Evolutionary conservation across 495 filamentous ascomycete genomes (phyloP), one percentile per base, ranked within the genome.

Genomic region (Annulohypoxylon bovei): DNA sequence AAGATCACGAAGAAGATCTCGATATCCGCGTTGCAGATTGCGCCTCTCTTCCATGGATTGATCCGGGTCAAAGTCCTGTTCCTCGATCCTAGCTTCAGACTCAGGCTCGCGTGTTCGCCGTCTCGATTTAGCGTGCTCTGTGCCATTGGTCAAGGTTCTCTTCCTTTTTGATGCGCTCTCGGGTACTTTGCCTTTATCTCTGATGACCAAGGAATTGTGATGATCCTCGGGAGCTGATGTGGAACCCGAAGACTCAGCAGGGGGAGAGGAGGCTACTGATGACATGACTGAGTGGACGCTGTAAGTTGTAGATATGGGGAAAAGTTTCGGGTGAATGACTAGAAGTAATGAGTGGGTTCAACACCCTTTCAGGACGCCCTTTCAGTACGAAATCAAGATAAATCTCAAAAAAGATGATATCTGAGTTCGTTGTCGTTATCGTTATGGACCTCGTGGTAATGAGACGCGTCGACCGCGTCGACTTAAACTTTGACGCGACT

Each of bases 1-100:
- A 40, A 97, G 79, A 8, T 91, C 84, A 18, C 86, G 82, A 3
- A 87, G 80, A 28, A 96, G 81, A 58, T 91, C 88, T 67, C 95
- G 85, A 20, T 92, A 82, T 0, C 81, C 86, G 58, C 87, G 88
- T 27, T 93, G 88, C 22, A 97, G 76, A 37, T 83, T 75, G 44
- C 95, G 84, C 27, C 94, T 86, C 76, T 95, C 88, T n/a, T 90
- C 88, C 37, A 90, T 85, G 65, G 92, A 87, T 74, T 99, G 95
- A 71, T 97, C 89, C 0, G 95, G 95, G 67, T 99, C 93, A 75
- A 96, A 99, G 5, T 79, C 77, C 66, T 83, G 90, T 59, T 84
- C 76, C 4, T 76, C 85, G 12, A 83, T 74, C 0, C 66, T 76
- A n/a, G 72, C 73, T 35, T 81, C 75, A 22, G 78, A 75, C 2